A percentile compares a stretch with the other conserved stretches of the same genome.
Evolutionary conservation across 2,329 filamentous ascomycete genomes (phyloP).

Genomic region (Sordariomycetes sp.): DNA sequence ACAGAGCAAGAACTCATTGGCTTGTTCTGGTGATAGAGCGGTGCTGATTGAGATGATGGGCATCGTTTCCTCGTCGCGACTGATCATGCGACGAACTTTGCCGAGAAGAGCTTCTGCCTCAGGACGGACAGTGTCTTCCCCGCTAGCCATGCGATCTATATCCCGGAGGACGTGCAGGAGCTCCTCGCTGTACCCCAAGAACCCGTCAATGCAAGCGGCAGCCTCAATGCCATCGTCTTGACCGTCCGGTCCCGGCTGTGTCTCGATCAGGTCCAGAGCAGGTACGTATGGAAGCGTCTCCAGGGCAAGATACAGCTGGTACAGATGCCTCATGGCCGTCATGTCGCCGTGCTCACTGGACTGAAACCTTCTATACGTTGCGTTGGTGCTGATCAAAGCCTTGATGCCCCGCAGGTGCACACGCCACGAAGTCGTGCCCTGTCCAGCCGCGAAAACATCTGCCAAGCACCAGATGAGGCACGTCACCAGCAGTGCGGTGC

Average conservation of each 20-base stretch:
- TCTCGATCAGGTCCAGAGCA: background rate
- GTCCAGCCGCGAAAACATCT: slow-evolving; percentile 13
- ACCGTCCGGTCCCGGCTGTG: background rate
- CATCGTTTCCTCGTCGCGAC: slow-evolving; percentile 9
- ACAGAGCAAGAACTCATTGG: slow-evolving; percentile 14
- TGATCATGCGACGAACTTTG: slow-evolving; percentile 13
- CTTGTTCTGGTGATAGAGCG: slow-evolving; percentile 11
- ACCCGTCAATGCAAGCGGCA: slow-evolving; percentile 14
- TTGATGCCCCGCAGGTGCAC: slow-evolving; percentile 16
- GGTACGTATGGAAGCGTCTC: slow-evolving; percentile 15
- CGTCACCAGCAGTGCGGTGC: slow-evolving; percentile 14
- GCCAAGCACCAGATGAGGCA: slow-evolving; percentile 19
- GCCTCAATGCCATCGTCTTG: background rate
- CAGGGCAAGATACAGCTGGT: slow-evolving; percentile 16
- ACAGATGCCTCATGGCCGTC: slow-evolving; percentile 15
- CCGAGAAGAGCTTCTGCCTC: slow-evolving; percentile 7
- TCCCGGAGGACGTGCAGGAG: slow-evolving; percentile 13
- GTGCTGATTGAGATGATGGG: slow-evolving; percentile 11
- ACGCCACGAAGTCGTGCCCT: slow-evolving; percentile 12
- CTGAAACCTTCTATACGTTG: slow-evolving; percentile 2
- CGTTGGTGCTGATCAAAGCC: slow-evolving; percentile 8
- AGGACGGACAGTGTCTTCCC: background rate
- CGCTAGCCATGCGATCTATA: slow-evolving; percentile 7
- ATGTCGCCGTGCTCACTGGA: slow-evolving; percentile 1
- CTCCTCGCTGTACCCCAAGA: slow-evolving; percentile 17